Base-by-base conservation (phyloP, 345 rosid genomes). In the Camelina neglecta region DNA sequence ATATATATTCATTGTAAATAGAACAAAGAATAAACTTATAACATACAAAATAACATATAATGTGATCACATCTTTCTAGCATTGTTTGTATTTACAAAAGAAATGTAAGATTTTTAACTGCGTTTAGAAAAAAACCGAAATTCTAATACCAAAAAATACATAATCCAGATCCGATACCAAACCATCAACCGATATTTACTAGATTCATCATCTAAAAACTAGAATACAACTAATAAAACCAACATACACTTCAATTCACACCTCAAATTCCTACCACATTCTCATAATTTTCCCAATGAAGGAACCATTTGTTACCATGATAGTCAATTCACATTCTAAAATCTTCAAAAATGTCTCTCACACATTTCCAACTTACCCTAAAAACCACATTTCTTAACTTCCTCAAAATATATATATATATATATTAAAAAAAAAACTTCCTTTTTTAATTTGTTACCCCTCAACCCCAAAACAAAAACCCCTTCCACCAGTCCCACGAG, bases 321-420 rank as follows among this genome's bases (percentile, higher is more conserved):
- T 58, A 71, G 62, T 49, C 65, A 62, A 63, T 16, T 56, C 56
- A 48, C 57, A 58, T 71, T 65, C 61, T 48, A 65, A 63, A 8
- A 11, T 20, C 55, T 29, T 20, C 29, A 26, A 26, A 26, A 26
- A 26, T 26, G 29, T 2, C 29, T 26, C 11, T 50, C 61, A 48
- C 29, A 56, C 69, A 75, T 68, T 60, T 39, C 35, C 71, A 48
- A 48, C 76, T 82, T 83, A 72, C 85, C 87, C 84, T 79, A 81
- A 67, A 75, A 56, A n/a, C 24, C 56, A 69, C 29, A 58, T 24
- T 44, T n/a, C 31, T 66, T 53, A 58, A 70, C 68, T 58, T 72
- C 65, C 80, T 81, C 79, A 72, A 79, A 66, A 61, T 38, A 60
- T 35, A 7, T 7, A 58, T 12, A 31, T 69, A 61, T 38, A 60